Conservation (phyloP, 2,329 filamentous ascomycete species). For the Clonostachys byssicola region DNA sequence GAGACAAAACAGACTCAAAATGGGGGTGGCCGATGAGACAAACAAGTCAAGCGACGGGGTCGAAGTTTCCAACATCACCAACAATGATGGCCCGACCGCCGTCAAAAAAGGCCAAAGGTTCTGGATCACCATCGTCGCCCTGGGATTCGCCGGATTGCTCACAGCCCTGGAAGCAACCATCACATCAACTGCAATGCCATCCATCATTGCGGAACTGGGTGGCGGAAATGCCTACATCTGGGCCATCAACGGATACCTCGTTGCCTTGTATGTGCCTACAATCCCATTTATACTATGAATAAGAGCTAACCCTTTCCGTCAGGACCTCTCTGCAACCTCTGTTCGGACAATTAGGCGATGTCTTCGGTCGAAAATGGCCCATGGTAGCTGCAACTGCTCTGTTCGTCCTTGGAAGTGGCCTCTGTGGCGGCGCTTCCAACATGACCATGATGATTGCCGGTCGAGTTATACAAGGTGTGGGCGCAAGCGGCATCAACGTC, state of each 20-base stretch:
- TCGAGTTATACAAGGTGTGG: constrained; percentile 42
- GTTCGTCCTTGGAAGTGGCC: constrained; percentile 14
- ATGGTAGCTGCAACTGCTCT: constrained; percentile 17
- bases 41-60: no score
- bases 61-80: no score
- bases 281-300: not conserved
- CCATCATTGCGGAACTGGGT: constrained; percentile 11
- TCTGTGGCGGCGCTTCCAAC: constrained; percentile 3
- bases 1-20: no score
- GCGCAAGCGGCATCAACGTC: constrained; percentile 26
- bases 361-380: constrained; percentile 42
- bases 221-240: constrained; percentile 13
- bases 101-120: not conserved
- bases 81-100: no score
- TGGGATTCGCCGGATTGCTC: constrained; percentile 8
- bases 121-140: not conserved
- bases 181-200: constrained; percentile 21
- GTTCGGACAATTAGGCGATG: constrained; percentile 40
- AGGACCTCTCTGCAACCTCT: constrained; percentile 36
- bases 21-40: no score
- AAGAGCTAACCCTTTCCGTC: constrained; percentile 3
- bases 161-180: constrained; percentile 16
- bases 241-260: constrained; percentile 14
- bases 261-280: constrained; percentile 6
- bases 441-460: constrained; percentile 11